Evolutionary conservation across 1,139 yeast genomes (phyloP).

Genomic region (Yamadazyma membranifaciens): DNA sequence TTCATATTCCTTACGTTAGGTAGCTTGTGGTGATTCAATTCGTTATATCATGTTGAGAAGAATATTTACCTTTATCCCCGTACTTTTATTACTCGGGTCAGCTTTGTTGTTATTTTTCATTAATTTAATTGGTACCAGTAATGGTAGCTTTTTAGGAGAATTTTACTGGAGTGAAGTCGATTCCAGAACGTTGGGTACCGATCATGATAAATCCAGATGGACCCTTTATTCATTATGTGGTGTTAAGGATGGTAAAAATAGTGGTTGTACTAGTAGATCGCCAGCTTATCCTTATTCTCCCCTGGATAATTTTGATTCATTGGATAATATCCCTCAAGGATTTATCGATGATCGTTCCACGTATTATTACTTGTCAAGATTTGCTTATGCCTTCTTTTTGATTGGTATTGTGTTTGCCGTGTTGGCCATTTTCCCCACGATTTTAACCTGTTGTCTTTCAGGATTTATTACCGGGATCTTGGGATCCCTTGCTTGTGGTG

Average conservation of each 20-base stretch:
- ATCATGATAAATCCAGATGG: conserved; percentile 55
- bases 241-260: conserved; percentile 33
- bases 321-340: conserved; percentile 38
- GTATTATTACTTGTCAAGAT: conserved; percentile 63
- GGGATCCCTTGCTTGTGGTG: conserved; percentile 19
- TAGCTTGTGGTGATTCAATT: no score
- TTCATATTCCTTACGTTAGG: no score
- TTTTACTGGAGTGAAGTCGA: conserved; percentile 75
- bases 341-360: conserved; percentile 46
- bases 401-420: conserved; percentile 58
- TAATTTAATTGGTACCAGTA: conserved; percentile 60
- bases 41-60: conserved; percentile 17
- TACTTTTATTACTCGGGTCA: conserved; percentile 37
- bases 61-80: conserved; percentile 23
- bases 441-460: conserved; percentile 20
- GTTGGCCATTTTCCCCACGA: conserved; percentile 41
- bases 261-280: conserved; percentile 42
- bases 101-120: conserved; percentile 59
- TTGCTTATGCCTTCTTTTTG: conserved; percentile 66
- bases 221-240: conserved; percentile 68
- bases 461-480: conserved; percentile 27
- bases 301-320: conserved; percentile 48
- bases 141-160: conserved; percentile 44
- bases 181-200: conserved; percentile 51
- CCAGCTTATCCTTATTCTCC: conserved; percentile 75